A percentile compares a stretch with the other conserved stretches of the same genome.
Evolutionary conservation across 768 basidiomycete species (phyloP).

Genomic region (Podaxis sp.): DNA sequence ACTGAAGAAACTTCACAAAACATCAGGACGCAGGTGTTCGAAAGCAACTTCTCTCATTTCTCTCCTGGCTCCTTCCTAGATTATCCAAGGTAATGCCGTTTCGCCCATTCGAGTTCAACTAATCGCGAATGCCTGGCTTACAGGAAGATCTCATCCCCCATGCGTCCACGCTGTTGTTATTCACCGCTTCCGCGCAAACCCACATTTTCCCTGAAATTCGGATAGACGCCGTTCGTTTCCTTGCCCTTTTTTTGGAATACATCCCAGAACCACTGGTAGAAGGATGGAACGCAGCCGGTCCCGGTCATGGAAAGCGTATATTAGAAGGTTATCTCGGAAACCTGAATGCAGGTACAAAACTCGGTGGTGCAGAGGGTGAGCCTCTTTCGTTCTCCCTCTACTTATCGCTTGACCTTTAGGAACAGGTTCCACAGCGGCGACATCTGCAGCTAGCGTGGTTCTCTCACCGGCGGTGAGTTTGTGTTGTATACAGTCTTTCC

Average conservation of each 20-base stretch:
- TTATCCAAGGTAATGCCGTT: slow-evolving; percentile 47
- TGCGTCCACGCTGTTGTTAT: slow-evolving; percentile 72
- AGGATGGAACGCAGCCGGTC: slow-evolving; percentile 60
- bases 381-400: background rate
- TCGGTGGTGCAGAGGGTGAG: slow-evolving; percentile 55
- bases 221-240: slow-evolving; percentile 80
- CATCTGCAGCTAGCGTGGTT: slow-evolving; percentile 63
- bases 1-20: slow-evolving; percentile 13
- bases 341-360: slow-evolving; percentile 64
- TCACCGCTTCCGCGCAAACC: slow-evolving; percentile 86
- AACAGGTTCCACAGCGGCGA: slow-evolving; percentile 42
- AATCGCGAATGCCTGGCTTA: background rate
- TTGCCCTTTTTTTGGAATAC: slow-evolving; percentile 70
- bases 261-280: slow-evolving; percentile 66
- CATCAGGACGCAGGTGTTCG: slow-evolving; percentile 77
- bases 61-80: slow-evolving; percentile 69
- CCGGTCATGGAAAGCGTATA: slow-evolving; percentile 58
- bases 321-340: slow-evolving; percentile 82
- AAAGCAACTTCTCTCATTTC: slow-evolving; percentile 64
- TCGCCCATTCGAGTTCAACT: background rate
- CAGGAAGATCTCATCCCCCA: slow-evolving; percentile 78
- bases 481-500: background rate
- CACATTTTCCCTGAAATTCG: slow-evolving; percentile 96
- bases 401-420: slow-evolving; percentile 1
- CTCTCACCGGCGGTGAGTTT: slow-evolving; percentile 59